phyloP scores from a whole-genome alignment of 176 grass and related monocot genomes.

The Bolboschoenus planiculmis region DNA sequence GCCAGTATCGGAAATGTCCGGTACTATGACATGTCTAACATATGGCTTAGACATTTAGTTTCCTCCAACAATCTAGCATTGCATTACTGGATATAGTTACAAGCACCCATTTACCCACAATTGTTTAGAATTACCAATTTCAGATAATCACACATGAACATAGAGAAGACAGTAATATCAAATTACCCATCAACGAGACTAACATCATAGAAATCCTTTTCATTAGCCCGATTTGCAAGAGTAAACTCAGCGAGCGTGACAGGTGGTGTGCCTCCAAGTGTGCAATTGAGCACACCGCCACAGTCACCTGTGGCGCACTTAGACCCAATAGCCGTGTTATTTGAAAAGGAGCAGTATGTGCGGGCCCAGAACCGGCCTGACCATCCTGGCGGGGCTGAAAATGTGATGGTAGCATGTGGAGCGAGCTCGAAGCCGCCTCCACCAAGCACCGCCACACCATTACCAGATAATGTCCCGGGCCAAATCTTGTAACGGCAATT shows the following conservation, averaged over 20 bases:
- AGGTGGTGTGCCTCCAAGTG: constrained; percentile 43
- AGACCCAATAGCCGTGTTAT: background rate
- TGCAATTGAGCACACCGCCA: constrained; percentile 42
- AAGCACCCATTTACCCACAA: background rate
- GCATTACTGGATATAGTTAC: background rate
- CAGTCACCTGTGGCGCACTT: constrained; percentile 67
- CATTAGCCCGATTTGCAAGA: constrained; percentile 40
- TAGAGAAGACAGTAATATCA: background rate
- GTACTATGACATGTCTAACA: background rate
- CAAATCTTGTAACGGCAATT: constrained; percentile 58
- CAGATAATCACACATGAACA: no score
- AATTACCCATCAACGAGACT: constrained; percentile 63
- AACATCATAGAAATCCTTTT: constrained; percentile 81
- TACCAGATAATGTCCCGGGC: constrained; percentile 71
- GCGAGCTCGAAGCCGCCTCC: constrained; percentile 63
- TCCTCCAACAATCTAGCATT: background rate
- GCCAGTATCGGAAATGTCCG: background rate
- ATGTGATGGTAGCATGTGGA: constrained; percentile 39
- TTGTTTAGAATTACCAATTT: background rate
- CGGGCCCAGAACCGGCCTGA: constrained; percentile 66
- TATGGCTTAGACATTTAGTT: background rate
- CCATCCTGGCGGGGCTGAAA: constrained; percentile 50
- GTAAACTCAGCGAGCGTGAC: constrained; percentile 81
- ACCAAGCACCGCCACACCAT: constrained; percentile 35
- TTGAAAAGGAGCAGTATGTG: constrained; percentile 39